Conservation (phyloP, 2,329 filamentous ascomycete genomes). For the Colletotrichum sidae region DNA sequence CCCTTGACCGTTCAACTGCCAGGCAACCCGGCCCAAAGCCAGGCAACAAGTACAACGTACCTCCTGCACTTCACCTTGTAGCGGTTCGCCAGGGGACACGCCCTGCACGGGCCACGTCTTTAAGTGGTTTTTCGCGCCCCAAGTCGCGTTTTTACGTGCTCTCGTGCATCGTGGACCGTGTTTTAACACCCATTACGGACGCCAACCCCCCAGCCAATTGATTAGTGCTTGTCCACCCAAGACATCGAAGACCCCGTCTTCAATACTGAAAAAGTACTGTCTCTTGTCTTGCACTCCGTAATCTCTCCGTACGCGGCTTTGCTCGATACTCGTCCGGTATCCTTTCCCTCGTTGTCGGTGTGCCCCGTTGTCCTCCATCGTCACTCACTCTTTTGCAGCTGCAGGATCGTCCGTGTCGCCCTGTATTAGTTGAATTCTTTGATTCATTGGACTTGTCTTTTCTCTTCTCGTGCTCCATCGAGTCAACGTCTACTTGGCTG, state of each 20-base stretch:
- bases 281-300: constrained; percentile 10
- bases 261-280: constrained; percentile 26
- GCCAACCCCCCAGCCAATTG: constrained; percentile 31
- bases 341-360: constrained; percentile 27
- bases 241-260: constrained; percentile 8
- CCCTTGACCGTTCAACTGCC: constrained; percentile 29
- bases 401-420: too few species aligned
- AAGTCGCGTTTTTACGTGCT: constrained; percentile 41
- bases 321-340: constrained; percentile 20
- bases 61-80: background rate
- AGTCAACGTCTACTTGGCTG: background rate
- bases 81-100: constrained; percentile 33
- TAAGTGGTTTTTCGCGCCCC: constrained; percentile 37
- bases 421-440: background rate
- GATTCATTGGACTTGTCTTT: constrained; percentile 7
- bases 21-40: constrained; percentile 17
- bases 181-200: constrained; percentile 29
- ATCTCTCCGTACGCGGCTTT: constrained; percentile 17
- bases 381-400: constrained; percentile 22
- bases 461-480: background rate
- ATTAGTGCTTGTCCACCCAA: constrained; percentile 18
- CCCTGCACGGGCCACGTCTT: constrained; percentile 37
- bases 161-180: constrained; percentile 39
- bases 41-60: constrained; percentile 14
- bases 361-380: constrained; percentile 15